These are phyloP conservation scores for Sporisorium iseilematis-ciliati DNA, from an alignment of 1,284 basidiomycete species.

Conservation along the genomic window DNA sequence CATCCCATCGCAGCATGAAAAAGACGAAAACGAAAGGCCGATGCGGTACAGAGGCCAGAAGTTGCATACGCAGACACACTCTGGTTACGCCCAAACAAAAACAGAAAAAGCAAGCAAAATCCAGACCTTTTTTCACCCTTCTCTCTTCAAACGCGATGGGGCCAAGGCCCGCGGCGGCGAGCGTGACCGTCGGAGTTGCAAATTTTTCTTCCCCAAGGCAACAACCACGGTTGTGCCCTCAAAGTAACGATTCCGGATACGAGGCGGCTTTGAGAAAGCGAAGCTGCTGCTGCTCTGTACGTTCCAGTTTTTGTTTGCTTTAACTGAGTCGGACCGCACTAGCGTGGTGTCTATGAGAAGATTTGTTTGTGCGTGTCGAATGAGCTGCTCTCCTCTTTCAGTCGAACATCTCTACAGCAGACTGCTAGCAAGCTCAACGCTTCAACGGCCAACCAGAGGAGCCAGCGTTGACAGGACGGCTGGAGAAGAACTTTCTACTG, in stretches of 20 bases:
- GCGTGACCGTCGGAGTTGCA: slow-evolving; percentile 6
- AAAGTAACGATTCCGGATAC: not conserved
- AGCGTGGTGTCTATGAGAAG: too few species aligned
- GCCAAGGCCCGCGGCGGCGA: not conserved
- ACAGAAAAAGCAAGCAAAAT: not conserved
- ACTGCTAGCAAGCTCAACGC: too few species aligned
- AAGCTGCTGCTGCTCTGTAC: too few species aligned
- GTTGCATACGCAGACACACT: not conserved
- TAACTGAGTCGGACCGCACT: too few species aligned
- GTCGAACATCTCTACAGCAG: too few species aligned
- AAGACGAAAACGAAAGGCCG: not conserved
- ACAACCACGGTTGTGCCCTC: not conserved
- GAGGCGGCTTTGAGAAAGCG: not conserved
- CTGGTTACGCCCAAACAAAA: not conserved
- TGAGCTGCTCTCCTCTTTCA: too few species aligned
- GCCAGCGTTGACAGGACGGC: too few species aligned
- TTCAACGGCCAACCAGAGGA: too few species aligned
- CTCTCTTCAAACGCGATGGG: not conserved
- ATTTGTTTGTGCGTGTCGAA: too few species aligned
- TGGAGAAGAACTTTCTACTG: too few species aligned
- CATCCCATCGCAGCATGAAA: slow-evolving; percentile 1
- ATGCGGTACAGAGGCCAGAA: slow-evolving; percentile 4
- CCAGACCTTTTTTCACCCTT: not conserved
- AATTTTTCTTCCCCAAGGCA: not conserved
- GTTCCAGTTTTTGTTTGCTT: too few species aligned